Evolutionary conservation across 106 monocot species (phyloP).

Genomic region (Alisma plantagoaquatica): DNA sequence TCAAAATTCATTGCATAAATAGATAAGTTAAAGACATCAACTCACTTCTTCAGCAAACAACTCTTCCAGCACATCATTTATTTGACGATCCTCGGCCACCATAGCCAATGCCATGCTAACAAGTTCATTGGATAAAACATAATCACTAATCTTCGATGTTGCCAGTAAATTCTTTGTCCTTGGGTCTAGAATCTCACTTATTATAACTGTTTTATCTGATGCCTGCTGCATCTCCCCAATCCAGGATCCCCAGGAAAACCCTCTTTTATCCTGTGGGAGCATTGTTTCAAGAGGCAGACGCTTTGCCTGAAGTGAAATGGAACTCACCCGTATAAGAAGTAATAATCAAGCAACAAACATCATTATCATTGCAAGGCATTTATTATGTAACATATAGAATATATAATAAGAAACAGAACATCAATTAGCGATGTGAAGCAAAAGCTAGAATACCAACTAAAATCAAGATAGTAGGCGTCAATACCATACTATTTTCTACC

Average conservation of each 20-base stretch:
- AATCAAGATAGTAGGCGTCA: too few relatives aligned
- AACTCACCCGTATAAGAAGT: neutral
- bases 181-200: slow-evolving; percentile 67
- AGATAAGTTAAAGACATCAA: neutral
- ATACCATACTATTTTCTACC: too few relatives aligned
- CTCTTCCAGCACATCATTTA: slow-evolving; percentile 70
- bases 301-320: slow-evolving; percentile 30
- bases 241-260: slow-evolving; percentile 57
- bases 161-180: slow-evolving; percentile 62
- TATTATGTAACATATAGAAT: too few relatives aligned
- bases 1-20: too few relatives aligned
- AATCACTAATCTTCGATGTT: slow-evolving; percentile 66
- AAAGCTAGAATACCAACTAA: too few relatives aligned
- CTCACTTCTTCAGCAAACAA: slow-evolving; percentile 70
- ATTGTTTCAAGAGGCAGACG: slow-evolving; percentile 38
- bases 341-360: neutral
- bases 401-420: too few relatives aligned
- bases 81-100: slow-evolving; percentile 68
- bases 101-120: slow-evolving; percentile 80
- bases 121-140: slow-evolving; percentile 66
- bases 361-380: neutral
- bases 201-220: slow-evolving; percentile 58
- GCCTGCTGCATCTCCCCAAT: slow-evolving; percentile 79
- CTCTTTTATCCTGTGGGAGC: slow-evolving; percentile 25
- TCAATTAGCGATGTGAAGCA: too few relatives aligned